phyloP scores from a whole-genome alignment of 495 filamentous ascomycete species.

The Astrothelium macrocarpum region DNA sequence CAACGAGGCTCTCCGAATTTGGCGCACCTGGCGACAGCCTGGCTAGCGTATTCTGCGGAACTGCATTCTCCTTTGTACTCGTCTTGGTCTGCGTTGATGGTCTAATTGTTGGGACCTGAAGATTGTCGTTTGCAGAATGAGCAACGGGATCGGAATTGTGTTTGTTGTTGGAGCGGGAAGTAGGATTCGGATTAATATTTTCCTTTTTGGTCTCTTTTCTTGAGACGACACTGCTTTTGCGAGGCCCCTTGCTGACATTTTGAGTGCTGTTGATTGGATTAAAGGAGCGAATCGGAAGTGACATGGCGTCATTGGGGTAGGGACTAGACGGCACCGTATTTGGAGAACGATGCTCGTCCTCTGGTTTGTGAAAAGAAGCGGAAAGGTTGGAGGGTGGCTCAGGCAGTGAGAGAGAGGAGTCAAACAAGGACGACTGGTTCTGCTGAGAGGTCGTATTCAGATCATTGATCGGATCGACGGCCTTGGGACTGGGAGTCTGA shows the following conservation, averaged over 20 bases:
- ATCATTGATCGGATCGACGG: background rate
- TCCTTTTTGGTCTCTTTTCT: constrained; percentile 2
- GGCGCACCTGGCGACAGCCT: background rate
- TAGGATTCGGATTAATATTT: background rate
- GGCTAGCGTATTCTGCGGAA: constrained; percentile 2
- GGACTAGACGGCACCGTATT: background rate
- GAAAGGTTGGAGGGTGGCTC: background rate
- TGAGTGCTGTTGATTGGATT: background rate
- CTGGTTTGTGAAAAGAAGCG: background rate
- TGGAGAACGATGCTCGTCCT: background rate
- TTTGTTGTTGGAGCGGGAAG: background rate
- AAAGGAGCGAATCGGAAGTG: background rate
- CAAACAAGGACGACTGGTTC: background rate
- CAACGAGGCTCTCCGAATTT: background rate
- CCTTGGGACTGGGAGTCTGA: background rate
- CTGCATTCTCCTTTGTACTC: constrained; percentile 1
- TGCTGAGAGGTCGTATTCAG: background rate
- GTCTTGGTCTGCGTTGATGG: background rate
- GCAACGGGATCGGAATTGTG: background rate
- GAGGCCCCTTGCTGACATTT: background rate
- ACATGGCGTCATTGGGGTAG: background rate
- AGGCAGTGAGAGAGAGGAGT: background rate
- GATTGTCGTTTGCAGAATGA: background rate
- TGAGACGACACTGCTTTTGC: background rate
- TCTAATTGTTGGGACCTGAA: background rate